Percentiles rank a stretch among this genome's conserved stretches.
Evolutionary conservation across 768 basidiomycete species (phyloP).

Genomic region (Auricularia cornea): DNA sequence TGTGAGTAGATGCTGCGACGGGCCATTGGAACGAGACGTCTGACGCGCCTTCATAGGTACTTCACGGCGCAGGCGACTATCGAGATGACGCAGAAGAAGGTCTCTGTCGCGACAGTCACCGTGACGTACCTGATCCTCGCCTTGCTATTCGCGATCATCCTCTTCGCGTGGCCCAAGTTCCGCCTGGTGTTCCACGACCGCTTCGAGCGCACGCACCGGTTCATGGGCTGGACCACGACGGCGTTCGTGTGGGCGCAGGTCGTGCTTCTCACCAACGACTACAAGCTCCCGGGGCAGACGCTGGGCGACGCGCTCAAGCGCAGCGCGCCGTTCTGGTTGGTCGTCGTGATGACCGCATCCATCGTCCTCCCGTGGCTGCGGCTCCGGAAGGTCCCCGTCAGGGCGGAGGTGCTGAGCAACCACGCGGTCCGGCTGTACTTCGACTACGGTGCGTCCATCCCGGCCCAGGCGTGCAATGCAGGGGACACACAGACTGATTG

Average conservation of each 20-base stretch:
- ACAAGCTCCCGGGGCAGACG: conserved; percentile 27
- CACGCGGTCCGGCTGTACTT: conserved; percentile 54
- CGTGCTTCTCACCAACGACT: conserved; percentile 46
- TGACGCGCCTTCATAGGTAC: conserved; percentile 8
- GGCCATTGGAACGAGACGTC: not conserved
- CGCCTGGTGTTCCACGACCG: conserved; percentile 40
- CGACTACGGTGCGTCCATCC: conserved; percentile 38
- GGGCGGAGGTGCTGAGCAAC: conserved; percentile 42
- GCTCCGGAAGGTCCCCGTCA: conserved; percentile 45
- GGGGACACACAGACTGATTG: not conserved
- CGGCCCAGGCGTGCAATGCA: conserved; percentile 3
- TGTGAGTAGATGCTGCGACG: conserved; percentile 6
- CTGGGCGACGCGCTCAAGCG: conserved; percentile 37
- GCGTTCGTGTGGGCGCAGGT: conserved; percentile 46
- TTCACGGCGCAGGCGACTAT: conserved; percentile 45
- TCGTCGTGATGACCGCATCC: conserved; percentile 44
- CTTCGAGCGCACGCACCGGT: conserved; percentile 50
- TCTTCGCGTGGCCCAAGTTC: conserved; percentile 43
- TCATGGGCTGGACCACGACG: conserved; percentile 47
- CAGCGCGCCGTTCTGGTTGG: conserved; percentile 47
- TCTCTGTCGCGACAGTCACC: conserved; percentile 30
- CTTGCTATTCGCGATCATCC: conserved; percentile 39
- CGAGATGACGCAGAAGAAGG: conserved; percentile 31
- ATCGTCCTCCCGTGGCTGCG: conserved; percentile 54
- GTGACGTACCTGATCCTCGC: conserved; percentile 44